Conservation (phyloP, 1,139 yeast genomes). For the Magnusiomyces fungicola region DNA sequence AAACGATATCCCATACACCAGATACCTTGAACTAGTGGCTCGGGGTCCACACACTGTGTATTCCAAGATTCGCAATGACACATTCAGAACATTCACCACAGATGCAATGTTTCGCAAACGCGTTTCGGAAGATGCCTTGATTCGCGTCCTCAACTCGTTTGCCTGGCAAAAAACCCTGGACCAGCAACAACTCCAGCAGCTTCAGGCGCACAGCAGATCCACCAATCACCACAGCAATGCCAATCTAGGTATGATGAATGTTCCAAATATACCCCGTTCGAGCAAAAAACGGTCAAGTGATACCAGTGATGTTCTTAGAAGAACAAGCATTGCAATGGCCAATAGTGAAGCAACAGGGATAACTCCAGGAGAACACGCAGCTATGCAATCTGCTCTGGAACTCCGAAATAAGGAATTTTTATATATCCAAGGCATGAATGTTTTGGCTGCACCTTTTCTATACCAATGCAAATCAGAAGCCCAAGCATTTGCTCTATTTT, state of each 20-base stretch:
- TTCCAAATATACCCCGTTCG: too few relatives aligned
- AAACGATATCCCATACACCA: conserved; percentile 37
- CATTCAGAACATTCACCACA: conserved; percentile 77
- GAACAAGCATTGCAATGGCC: background rate
- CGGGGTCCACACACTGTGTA: conserved; percentile 49
- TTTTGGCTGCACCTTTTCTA: conserved; percentile 75
- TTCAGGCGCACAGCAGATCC: too few relatives aligned
- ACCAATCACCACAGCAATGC: too few relatives aligned
- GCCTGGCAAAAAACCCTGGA: conserved; percentile 42
- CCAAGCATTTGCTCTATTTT: conserved; percentile 70
- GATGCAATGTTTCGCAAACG: conserved; percentile 58
- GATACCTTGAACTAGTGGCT: conserved; percentile 49
- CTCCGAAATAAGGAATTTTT: conserved; percentile 12
- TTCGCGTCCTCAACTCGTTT: conserved; percentile 64
- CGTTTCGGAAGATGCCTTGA: conserved; percentile 62
- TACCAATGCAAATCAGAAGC: conserved; percentile 77
- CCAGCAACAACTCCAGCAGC: too few relatives aligned
- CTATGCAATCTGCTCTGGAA: conserved; percentile 37
- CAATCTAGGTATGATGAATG: too few relatives aligned
- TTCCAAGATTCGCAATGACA: conserved; percentile 75
- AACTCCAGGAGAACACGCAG: conserved; percentile 26
- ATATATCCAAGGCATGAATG: conserved; percentile 91
- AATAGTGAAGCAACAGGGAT: background rate
- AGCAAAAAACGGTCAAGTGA: background rate
- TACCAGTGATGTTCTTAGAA: background rate